Evolutionary conservation across 495 filamentous ascomycete species (phyloP).

Genomic region (Tuber calosporum): DNA sequence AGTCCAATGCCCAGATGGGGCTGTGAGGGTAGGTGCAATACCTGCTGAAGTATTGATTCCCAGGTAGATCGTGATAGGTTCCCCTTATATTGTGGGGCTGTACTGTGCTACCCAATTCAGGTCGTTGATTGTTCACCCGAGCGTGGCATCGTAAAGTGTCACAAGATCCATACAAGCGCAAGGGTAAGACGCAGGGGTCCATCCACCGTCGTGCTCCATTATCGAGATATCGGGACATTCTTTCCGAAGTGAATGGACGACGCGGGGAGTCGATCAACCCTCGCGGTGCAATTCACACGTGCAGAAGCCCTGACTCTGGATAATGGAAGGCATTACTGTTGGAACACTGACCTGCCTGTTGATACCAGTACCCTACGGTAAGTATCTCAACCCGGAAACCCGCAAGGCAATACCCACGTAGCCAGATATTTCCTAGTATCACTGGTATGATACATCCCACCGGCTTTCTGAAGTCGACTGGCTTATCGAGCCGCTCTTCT

Average conservation of each 20-base stretch:
- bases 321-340: too few species aligned
- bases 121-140: too few species aligned
- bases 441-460: not conserved
- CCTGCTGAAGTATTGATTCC: not conserved
- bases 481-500: too few species aligned
- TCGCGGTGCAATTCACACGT: not conserved
- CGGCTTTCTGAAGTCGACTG: not conserved
- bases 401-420: too few species aligned
- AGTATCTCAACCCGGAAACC: too few species aligned
- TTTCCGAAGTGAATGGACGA: not conserved
- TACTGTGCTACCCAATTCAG: not conserved
- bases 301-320: not conserved
- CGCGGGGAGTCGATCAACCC: not conserved
- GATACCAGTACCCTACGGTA: not conserved
- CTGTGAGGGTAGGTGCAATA: not conserved
- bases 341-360: not conserved
- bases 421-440: too few species aligned
- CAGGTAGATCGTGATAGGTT: not conserved
- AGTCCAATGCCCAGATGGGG: too few species aligned
- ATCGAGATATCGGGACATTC: not conserved
- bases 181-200: too few species aligned
- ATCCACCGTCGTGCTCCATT: not conserved
- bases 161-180: too few species aligned
- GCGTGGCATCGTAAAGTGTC: too few species aligned
- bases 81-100: not conserved